These are phyloP conservation scores for Chrysoporthe deuterocubensis DNA, from an alignment of 2,329 filamentous ascomycete genomes.

Conservation along the genomic window DNA sequence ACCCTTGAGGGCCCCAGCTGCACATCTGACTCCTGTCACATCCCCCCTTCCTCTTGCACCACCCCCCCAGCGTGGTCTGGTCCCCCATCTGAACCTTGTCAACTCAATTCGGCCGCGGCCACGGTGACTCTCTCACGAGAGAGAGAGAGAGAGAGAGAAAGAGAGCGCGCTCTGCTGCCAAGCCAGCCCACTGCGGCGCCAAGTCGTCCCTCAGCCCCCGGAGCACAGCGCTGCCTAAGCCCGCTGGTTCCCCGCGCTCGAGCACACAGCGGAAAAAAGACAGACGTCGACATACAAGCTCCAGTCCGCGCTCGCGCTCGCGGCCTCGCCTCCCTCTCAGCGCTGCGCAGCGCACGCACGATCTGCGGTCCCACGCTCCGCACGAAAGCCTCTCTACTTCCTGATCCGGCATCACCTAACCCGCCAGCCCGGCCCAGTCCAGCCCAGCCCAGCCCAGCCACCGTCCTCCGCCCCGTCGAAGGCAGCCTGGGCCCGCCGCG, in stretches of 20 bases:
- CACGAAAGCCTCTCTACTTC: background rate
- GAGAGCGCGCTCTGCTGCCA: too few species aligned
- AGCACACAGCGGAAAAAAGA: too few species aligned
- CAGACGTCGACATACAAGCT: background rate
- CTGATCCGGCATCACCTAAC: background rate
- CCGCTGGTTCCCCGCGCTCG: background rate
- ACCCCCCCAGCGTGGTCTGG: too few species aligned
- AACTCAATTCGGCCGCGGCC: too few species aligned
- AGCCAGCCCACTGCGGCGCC: background rate
- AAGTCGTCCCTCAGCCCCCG: background rate
- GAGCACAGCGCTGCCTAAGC: background rate
- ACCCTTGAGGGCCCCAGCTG: background rate
- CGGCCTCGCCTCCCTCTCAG: background rate
- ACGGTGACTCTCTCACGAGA: too few species aligned
- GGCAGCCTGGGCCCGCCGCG: background rate
- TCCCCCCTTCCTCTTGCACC: background rate
- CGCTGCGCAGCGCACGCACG: background rate
- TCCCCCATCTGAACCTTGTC: background rate
- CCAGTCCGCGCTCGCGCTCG: background rate
- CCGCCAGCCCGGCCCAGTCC: background rate
- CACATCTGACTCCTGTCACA: background rate
- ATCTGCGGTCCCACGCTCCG: background rate
- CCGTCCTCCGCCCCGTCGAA: background rate
- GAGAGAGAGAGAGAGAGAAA: too few species aligned
- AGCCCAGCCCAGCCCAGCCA: background rate